Conservation (phyloP, 352 stramenopile species). For the Phytophthora sansomeana region DNA sequence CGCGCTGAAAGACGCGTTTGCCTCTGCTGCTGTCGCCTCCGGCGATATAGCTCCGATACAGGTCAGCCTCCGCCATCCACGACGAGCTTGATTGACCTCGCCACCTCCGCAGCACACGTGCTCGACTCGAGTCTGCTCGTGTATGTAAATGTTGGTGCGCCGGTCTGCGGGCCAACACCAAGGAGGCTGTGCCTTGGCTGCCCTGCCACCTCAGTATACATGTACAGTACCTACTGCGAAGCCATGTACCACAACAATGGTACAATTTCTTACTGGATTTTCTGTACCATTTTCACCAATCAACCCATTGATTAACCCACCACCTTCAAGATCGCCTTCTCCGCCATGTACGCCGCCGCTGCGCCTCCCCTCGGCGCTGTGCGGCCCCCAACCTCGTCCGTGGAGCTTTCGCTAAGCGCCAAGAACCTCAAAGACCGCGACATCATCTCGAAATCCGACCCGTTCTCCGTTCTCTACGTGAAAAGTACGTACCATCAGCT, state of each 20-base stretch:
- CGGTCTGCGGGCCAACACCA: no score
- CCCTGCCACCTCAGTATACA: no score
- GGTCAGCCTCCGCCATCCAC: neutral
- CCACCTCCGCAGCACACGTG: no score
- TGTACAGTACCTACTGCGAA: no score
- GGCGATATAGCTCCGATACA: neutral
- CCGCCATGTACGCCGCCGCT: conserved; percentile 29
- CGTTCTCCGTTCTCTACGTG: conserved; percentile 77
- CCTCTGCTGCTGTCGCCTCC: neutral
- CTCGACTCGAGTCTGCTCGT: no score
- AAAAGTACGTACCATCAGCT: conserved; percentile 33
- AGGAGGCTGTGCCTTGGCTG: no score
- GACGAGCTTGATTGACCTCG: no score
- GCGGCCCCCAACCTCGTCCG: conserved; percentile 48
- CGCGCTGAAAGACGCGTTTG: neutral
- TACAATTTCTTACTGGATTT: no score
- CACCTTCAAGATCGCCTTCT: conserved; percentile 25
- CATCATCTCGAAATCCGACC: conserved; percentile 88
- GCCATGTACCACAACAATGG: no score
- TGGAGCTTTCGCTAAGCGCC: conserved; percentile 88
- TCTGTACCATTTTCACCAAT: no score
- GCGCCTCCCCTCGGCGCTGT: conserved; percentile 16
- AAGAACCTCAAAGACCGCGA: conserved; percentile 88
- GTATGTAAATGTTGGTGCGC: no score
- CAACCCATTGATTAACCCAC: neutral